Conservation (phyloP, 176 grass and related monocot species). For the Oropetium thomaeum region DNA sequence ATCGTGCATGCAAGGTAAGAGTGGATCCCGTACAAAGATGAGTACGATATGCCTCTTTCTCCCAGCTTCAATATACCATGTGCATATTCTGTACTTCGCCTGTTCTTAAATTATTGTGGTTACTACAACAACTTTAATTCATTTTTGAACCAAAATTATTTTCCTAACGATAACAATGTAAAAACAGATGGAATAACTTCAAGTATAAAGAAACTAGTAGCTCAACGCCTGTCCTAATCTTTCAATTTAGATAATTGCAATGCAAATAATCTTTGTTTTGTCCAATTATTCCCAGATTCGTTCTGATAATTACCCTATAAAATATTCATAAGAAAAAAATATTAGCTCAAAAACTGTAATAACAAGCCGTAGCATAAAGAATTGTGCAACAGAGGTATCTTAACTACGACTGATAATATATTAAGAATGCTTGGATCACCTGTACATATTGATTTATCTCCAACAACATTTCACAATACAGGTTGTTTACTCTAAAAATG, state of each 20-base stretch:
- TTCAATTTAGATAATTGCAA: constrained; percentile 24
- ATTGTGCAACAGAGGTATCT: neutral
- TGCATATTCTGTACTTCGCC: neutral
- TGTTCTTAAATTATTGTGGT: too few species aligned
- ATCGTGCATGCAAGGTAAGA: constrained; percentile 25
- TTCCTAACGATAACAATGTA: too few species aligned
- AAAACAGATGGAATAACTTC: too few species aligned
- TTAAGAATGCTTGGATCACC: neutral
- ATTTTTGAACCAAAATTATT: too few species aligned
- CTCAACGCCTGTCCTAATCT: constrained; percentile 19
- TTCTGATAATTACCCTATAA: neutral
- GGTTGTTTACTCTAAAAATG: too few species aligned
- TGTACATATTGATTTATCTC: neutral
- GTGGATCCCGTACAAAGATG: neutral
- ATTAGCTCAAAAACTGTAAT: too few species aligned
- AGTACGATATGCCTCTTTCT: constrained; percentile 10
- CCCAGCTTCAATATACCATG: neutral
- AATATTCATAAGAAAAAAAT: too few species aligned
- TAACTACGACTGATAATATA: neutral
- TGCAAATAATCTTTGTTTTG: constrained; percentile 5
- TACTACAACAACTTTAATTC: too few species aligned
- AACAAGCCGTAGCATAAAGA: neutral
- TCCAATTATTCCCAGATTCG: neutral
- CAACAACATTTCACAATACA: neutral
- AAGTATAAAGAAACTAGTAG: neutral